Evolutionary conservation across 306 rosid species (phyloP), one percentile per base, ranked within the genome.

Genomic region (Cercis canadensis): DNA sequence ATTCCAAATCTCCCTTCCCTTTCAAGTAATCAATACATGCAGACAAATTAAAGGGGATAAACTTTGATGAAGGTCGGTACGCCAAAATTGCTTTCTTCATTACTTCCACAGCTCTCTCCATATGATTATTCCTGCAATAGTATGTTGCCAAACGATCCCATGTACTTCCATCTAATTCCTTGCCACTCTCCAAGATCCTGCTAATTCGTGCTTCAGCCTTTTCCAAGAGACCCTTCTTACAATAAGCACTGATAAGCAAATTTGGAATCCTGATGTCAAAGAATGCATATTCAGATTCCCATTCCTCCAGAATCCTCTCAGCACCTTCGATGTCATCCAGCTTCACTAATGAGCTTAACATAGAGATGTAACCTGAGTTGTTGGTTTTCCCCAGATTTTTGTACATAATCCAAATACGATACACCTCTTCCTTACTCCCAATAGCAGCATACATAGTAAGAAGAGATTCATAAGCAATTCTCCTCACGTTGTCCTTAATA

Each of bases 291-390:
- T 2, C 57, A 13, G 86, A 83, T 80, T 88, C 96, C 96, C 92
- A 88, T 46, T 88, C 92, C 77, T 73, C 81, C 75, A 83, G 57
- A 54, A 91, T 74, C 74, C 59, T 80, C 78, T 88, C 96, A 2
- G 87, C 85, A 19, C 90, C 87, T 24, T 82, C 87, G 33, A 87
- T 70, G 80, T 88, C 89, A 80, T 77, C 84, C 44, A 91, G 75
- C 84, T 81, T 88, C 80, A 83, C 46, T n/a, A 88, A 79, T 15
- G 96, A 85, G 69, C 79, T 81, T 36, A 91, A 6, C 76, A 87
- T 79, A 45, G 80, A 47, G 63, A 78, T 12, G 82, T 87, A 91
- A 65, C 85, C 87, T 15, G 83, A 55, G 72, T 75, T 82, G 57
- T 4, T 19, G 52, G 40, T 7, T 19, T 16, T 46, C 4, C 40